Base-by-base conservation (phyloP, 495 filamentous ascomycete genomes). In the Penicillium paxilli region DNA sequence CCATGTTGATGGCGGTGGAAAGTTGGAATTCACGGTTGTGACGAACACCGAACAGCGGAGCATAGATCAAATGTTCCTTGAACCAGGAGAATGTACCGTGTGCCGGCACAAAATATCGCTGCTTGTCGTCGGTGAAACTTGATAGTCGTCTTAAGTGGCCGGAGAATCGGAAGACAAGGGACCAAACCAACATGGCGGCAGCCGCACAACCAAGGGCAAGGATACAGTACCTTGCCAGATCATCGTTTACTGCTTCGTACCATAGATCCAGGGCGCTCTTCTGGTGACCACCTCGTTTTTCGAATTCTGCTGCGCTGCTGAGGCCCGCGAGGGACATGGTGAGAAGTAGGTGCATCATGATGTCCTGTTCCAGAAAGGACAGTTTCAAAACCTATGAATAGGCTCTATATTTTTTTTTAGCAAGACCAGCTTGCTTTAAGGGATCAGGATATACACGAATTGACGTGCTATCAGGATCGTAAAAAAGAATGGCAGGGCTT, bases 1-100 rank as follows among this genome's bases (percentile, higher is more conserved):
- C 94, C 62, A 96, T 80, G 67, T 90, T 92, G 59, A 94, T 64
- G 35, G 87, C 88, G 12, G 82, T 75, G 5, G 88, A 93, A 5
- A 97, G 70, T 57, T 83, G 83, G 57, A 96, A 83, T 67, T 96
- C 92, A 48, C 87, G 83, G 72, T 94, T 95, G 74, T 97, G 93
- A 23, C 93, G 85, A 55, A 81, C 87, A 10, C 80, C 81, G 68
- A 89, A 86, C 19, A 98, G 71, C 1, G 94, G 92, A 9, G 94
- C 93, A 67, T 92, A 91, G 58, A 96, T 78, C 47, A 96, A 63
- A 62, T 93, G 77, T 55, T 83, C 84, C 76, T 96, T 96, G 60
- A 96, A 55, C 70, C 76, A 80, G 59, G 88, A 82, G 66, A 84
- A 76, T 3, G 62, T 69, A 3, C 46, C 41, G 26, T 78, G 58